A percentile compares a stretch with the other conserved stretches of the same genome.
Conservation (phyloP, 371 early-diverging fungal genomes). For the Cokeromyces recurvatus region DNA sequence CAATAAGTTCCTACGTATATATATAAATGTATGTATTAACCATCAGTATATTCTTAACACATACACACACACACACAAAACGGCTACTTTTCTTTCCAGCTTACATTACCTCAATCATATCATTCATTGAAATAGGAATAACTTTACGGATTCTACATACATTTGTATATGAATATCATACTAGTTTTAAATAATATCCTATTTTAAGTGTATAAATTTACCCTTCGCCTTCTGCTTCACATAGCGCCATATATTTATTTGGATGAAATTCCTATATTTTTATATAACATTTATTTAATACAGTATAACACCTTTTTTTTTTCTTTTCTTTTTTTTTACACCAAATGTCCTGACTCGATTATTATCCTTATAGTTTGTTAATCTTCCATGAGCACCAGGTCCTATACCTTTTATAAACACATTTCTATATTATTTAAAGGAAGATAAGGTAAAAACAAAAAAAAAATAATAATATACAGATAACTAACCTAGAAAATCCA, state of each 20-base stretch:
- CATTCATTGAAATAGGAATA: constrained; percentile 17
- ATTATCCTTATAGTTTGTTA: constrained; percentile 34
- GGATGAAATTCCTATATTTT: constrained; percentile 44
- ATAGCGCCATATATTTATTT: constrained; percentile 52
- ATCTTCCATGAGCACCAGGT: constrained; percentile 83
- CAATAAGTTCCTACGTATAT: constrained; percentile 51
- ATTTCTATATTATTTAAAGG: neutral
- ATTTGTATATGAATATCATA: no score
- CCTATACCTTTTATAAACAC: constrained; percentile 55
- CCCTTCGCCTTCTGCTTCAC: constrained; percentile 63
- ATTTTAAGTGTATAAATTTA: no score
- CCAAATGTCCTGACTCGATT: constrained; percentile 54
- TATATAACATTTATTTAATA: neutral
- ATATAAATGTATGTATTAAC: no score
- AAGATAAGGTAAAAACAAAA: neutral
- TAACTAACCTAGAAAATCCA: constrained; percentile 69
- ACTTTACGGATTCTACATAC: constrained; percentile 20
- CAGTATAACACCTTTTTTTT: no score
- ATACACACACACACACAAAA: no score
- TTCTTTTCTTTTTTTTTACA: no score
- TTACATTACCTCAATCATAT: constrained; percentile 23
- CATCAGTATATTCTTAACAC: no score
- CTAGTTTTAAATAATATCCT: no score
- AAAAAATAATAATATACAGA: no score
- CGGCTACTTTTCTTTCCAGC: no score